Evolutionary conservation across 495 filamentous ascomycete species (phyloP).

Genomic region (Aspergillus nidulans): DNA sequence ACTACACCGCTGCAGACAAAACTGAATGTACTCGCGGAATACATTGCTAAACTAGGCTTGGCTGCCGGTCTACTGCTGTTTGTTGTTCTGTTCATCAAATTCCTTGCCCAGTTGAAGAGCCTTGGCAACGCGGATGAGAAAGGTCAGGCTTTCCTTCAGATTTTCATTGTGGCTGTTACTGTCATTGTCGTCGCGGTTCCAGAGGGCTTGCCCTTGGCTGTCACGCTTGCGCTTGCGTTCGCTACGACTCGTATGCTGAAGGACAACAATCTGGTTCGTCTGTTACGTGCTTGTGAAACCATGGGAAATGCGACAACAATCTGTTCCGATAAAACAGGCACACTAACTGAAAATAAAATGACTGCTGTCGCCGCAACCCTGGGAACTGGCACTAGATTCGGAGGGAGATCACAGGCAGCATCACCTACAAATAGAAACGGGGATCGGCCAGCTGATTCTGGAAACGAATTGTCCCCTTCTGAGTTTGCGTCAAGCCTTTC

Average conservation of each 20-base stretch:
- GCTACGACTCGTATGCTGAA: slow-evolving; percentile 93
- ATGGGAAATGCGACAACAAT: slow-evolving; percentile 98
- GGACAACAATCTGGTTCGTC: slow-evolving; percentile 89
- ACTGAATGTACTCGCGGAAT: slow-evolving; percentile 83
- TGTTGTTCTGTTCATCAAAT: slow-evolving; percentile 89
- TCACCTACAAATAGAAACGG: slow-evolving; percentile 3
- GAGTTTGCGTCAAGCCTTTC: slow-evolving; percentile 59
- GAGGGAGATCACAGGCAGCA: slow-evolving; percentile 44
- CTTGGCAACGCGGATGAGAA: slow-evolving; percentile 62
- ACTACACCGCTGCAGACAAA: slow-evolving; percentile 94
- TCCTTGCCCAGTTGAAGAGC: slow-evolving; percentile 61
- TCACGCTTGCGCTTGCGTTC: slow-evolving; percentile 90
- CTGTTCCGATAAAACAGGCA: slow-evolving; percentile 96
- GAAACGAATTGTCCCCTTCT: slow-evolving; percentile 44
- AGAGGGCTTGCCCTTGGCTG: slow-evolving; percentile 87
- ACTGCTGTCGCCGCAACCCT: slow-evolving; percentile 75
- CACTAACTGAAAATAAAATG: slow-evolving; percentile 93
- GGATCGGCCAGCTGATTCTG: slow-evolving; percentile 6
- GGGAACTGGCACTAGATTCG: slow-evolving; percentile 63
- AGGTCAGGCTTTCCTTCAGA: slow-evolving; percentile 81
- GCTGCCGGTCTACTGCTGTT: slow-evolving; percentile 82
- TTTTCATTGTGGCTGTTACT: slow-evolving; percentile 93
- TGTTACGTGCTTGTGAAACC: slow-evolving; percentile 91
- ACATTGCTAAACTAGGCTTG: slow-evolving; percentile 87
- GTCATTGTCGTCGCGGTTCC: slow-evolving; percentile 95